phyloP scores from a whole-genome alignment of 495 filamentous ascomycete genomes.

The Aeminium ludgeri region DNA sequence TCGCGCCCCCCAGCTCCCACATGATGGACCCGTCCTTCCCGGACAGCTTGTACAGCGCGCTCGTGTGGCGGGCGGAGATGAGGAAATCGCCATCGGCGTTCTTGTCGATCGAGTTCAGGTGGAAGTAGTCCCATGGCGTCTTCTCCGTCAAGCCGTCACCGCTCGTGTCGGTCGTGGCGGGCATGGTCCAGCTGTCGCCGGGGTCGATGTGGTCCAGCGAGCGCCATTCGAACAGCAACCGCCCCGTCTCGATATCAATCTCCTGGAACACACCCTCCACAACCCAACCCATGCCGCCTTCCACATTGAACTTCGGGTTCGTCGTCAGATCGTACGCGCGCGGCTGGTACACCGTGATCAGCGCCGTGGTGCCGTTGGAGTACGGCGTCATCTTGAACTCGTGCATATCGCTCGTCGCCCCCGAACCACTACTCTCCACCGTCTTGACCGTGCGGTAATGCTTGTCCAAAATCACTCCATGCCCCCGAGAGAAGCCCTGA shows the following conservation, averaged over 20 bases:
- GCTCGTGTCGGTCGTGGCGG: slow-evolving; percentile 31
- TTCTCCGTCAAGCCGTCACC: slow-evolving; percentile 28
- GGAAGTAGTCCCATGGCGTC: slow-evolving; percentile 47
- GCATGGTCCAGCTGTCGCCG: slow-evolving; percentile 29
- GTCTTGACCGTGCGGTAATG: slow-evolving; percentile 33
- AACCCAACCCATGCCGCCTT: slow-evolving; percentile 32
- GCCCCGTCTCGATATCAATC: slow-evolving; percentile 33
- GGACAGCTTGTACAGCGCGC: slow-evolving; percentile 43
- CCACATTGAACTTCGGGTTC: slow-evolving; percentile 28
- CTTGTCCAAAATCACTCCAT: slow-evolving; percentile 37
- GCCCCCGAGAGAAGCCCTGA: slow-evolving; percentile 36
- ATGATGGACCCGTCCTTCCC: slow-evolving; percentile 39
- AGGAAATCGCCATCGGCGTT: slow-evolving; percentile 40
- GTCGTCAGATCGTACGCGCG: slow-evolving; percentile 27
- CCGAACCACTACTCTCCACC: slow-evolving; percentile 15
- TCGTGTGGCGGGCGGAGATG: slow-evolving; percentile 41
- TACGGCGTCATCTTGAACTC: slow-evolving; percentile 14
- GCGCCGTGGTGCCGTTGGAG: slow-evolving; percentile 11
- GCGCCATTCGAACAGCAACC: slow-evolving; percentile 38
- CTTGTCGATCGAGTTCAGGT: slow-evolving; percentile 49
- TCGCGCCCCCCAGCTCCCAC: slow-evolving; percentile 39
- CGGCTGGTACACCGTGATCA: slow-evolving; percentile 14
- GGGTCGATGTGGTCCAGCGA: slow-evolving; percentile 36
- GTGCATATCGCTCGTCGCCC: slow-evolving; percentile 14
- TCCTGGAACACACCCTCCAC: slow-evolving; percentile 37